These are phyloP conservation scores for Dujonia santamariae DNA, from an alignment of 1,139 yeast species.

Conservation along the genomic window DNA sequence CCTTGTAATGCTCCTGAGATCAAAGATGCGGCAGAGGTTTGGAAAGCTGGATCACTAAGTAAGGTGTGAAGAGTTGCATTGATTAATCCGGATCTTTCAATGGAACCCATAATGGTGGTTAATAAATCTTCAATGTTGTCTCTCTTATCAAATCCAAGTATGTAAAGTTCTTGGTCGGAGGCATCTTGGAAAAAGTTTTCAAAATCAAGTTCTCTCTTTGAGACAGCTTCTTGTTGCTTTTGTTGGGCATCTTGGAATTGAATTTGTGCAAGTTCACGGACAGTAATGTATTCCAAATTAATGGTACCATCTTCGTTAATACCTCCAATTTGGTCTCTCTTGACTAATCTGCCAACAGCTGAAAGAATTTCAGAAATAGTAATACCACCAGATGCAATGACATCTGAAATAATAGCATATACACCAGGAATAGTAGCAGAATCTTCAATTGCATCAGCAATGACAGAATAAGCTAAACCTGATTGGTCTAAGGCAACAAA, in stretches of 20 bases:
- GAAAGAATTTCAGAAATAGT: conserved; percentile 17
- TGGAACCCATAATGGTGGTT: conserved; percentile 28
- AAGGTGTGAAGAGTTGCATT: conserved; percentile 24
- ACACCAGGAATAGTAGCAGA: conserved; percentile 28
- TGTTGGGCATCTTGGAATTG: conserved; percentile 2
- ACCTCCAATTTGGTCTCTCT: too few species aligned
- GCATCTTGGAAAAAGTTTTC: conserved; percentile 5
- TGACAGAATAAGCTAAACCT: conserved; percentile 29
- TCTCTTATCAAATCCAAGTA: conserved; percentile 18
- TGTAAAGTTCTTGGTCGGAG: conserved; percentile 9
- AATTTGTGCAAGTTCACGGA: neutral
- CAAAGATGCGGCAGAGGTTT: conserved; percentile 23
- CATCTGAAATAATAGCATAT: conserved; percentile 19
- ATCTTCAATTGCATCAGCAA: conserved; percentile 25
- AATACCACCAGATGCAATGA: conserved; percentile 20
- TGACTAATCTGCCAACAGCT: conserved; percentile 16
- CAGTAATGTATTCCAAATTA: conserved; percentile 1
- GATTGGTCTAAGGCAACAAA: conserved; percentile 34
- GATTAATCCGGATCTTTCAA: conserved; percentile 28
- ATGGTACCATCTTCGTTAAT: conserved; percentile 5
- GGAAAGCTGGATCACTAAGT: conserved; percentile 27
- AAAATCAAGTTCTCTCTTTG: conserved; percentile 6
- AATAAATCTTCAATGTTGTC: conserved; percentile 33
- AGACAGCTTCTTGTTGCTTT: conserved; percentile 1
- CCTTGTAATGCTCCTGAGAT: conserved; percentile 24